These are phyloP conservation scores for Penicillium cosmopolitanum DNA, from an alignment of 495 filamentous ascomycete genomes.

Conservation along the genomic window DNA sequence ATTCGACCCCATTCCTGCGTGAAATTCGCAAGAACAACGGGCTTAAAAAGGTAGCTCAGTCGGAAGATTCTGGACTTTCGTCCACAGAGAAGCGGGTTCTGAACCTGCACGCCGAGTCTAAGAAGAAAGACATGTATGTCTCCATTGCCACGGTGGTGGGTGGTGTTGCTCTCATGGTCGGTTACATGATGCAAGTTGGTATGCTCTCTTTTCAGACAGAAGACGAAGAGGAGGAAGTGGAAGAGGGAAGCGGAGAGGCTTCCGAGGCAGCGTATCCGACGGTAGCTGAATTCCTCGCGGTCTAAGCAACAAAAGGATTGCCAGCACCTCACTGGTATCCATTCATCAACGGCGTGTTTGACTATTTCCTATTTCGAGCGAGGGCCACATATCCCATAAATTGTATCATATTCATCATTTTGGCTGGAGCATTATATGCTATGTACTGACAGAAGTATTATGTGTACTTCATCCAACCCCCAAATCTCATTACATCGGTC, in stretches of 20 bases:
- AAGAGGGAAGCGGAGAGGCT: constrained; percentile 15
- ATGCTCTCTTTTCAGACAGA: constrained; percentile 21
- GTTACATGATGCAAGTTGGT: constrained; percentile 45
- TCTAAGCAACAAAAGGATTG: background rate
- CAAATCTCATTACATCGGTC: constrained; percentile 1
- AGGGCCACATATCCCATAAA: constrained; percentile 12
- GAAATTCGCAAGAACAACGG: constrained; percentile 42
- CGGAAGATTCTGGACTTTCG: constrained; percentile 32
- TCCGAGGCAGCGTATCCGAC: background rate
- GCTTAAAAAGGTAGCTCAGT: constrained; percentile 36
- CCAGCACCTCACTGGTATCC: background rate
- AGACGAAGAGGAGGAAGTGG: constrained; percentile 25
- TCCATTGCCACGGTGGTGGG: constrained; percentile 43
- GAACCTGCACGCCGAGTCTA: constrained; percentile 30
- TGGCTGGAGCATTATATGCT: background rate
- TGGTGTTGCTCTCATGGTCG: constrained; percentile 40
- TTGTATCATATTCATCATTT: constrained; percentile 13
- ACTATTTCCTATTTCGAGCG: constrained; percentile 12
- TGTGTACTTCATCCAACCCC: background rate
- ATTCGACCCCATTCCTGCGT: constrained; percentile 44
- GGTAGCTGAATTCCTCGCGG: background rate
- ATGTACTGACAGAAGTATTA: background rate
- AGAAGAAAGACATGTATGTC: constrained; percentile 42
- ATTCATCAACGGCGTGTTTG: constrained; percentile 9
- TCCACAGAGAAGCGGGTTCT: constrained; percentile 28